A percentile compares a stretch with the other conserved stretches of the same genome.
phyloP scores from a whole-genome alignment of 169 alveolate genomes.

The Besnoitia besnoiti region DNA sequence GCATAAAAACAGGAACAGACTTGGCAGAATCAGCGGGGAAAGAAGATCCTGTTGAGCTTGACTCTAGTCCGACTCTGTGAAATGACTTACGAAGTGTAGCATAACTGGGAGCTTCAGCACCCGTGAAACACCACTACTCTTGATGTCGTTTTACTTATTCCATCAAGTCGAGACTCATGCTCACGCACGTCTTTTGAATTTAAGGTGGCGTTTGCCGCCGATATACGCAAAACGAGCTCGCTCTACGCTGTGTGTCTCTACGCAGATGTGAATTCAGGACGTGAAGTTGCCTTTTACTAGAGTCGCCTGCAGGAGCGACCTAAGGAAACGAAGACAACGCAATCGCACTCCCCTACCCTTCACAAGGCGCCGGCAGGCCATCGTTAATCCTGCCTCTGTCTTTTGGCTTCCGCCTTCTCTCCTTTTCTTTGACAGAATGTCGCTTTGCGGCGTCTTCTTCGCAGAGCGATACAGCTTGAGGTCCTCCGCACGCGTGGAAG shows the following conservation, averaged over 20 bases:
- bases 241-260: no score
- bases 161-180: constrained; percentile 77
- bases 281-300: no score
- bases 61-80: constrained; percentile 94
- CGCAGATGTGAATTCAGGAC: no score
- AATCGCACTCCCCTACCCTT: no score
- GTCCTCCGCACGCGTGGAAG: no score
- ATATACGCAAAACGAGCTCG: constrained; percentile 84
- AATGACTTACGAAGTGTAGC: constrained; percentile 90
- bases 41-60: constrained; percentile 95
- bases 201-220: constrained; percentile 76
- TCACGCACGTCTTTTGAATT: constrained; percentile 76
- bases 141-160: constrained; percentile 87
- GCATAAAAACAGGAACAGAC: no score
- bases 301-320: no score
- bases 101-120: constrained; percentile 87
- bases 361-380: no score
- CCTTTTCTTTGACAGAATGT: not conserved
- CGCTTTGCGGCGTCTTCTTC: no score
- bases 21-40: constrained; percentile 93
- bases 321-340: no score
- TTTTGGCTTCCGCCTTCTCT: not conserved
- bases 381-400: not conserved
- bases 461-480: no score
- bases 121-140: constrained; percentile 90